Evolutionary conservation across 306 rosid species (phyloP).

Genomic region (Vigna angularis): DNA sequence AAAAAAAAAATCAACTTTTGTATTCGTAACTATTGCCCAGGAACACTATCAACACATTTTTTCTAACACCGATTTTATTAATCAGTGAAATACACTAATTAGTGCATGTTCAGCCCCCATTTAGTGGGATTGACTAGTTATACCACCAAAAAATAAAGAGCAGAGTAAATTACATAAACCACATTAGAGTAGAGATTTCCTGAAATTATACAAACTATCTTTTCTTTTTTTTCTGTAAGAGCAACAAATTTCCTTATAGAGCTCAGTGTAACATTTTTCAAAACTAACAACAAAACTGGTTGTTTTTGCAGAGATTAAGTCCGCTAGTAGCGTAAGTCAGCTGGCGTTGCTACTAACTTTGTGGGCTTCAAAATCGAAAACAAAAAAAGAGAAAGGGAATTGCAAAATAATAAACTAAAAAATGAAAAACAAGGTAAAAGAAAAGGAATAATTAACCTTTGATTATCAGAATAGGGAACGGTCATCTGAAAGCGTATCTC

Average conservation of each 20-base stretch:
- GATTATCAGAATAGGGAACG: conserved; percentile 89
- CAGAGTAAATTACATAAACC: too few species aligned
- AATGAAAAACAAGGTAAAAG: not conserved
- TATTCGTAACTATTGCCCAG: too few species aligned
- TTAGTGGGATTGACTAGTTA: not conserved
- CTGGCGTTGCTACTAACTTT: not conserved
- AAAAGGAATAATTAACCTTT: conserved; percentile 54
- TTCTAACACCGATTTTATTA: not conserved
- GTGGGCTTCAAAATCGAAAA: not conserved
- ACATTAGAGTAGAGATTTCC: too few species aligned
- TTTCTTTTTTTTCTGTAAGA: too few species aligned
- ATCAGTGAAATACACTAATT: not conserved
- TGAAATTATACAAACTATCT: too few species aligned
- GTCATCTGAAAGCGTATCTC: conserved; percentile 79
- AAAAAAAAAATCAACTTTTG: not conserved
- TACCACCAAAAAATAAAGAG: not conserved
- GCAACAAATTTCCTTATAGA: too few species aligned
- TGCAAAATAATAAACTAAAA: not conserved
- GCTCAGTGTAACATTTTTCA: too few species aligned
- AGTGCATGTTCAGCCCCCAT: not conserved
- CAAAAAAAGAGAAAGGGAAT: not conserved
- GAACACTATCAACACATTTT: not conserved
- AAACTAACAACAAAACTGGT: not conserved
- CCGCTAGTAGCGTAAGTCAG: not conserved
- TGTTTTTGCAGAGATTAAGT: not conserved